A percentile compares a stretch with the other conserved stretches of the same genome.
phyloP scores from a whole-genome alignment of 805 yeast species.

The Candida boidinii region DNA sequence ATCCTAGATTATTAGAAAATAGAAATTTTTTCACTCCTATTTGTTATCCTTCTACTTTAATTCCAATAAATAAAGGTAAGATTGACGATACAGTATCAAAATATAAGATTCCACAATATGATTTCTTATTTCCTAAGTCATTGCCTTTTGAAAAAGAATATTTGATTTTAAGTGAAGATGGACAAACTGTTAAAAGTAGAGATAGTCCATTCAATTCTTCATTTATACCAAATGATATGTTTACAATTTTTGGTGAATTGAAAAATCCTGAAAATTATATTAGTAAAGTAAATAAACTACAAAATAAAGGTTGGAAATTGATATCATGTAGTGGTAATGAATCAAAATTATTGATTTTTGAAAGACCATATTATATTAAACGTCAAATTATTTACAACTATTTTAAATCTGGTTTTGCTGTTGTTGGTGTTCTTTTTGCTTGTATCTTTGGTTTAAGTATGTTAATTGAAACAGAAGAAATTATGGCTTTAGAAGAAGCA shows the following conservation, averaged over 20 bases:
- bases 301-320: constrained; percentile 42
- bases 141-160: constrained; percentile 9
- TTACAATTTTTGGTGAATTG: constrained; percentile 30
- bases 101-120: constrained; percentile 2
- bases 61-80: constrained; percentile 8
- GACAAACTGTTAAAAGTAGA: constrained; percentile 23
- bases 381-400: background rate
- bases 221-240: constrained; percentile 31
- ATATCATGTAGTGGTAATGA: constrained; percentile 41
- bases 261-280: constrained; percentile 29
- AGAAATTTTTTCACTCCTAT: constrained; percentile 40
- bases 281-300: constrained; percentile 31
- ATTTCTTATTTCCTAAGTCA: constrained; percentile 11
- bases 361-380: constrained; percentile 14
- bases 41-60: constrained; percentile 22
- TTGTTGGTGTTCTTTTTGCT: constrained; percentile 21
- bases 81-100: background rate
- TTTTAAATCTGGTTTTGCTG: constrained; percentile 18
- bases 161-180: constrained; percentile 20
- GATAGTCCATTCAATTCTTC: constrained; percentile 31
- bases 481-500: too few relatives aligned
- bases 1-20: constrained; percentile 32
- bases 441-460: constrained; percentile 19
- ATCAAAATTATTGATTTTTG: constrained; percentile 30
- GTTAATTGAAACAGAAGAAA: constrained; percentile 15